Base-by-base conservation (phyloP, 2,329 filamentous ascomycete species). In the Orbilia blumenaviensis region DNA sequence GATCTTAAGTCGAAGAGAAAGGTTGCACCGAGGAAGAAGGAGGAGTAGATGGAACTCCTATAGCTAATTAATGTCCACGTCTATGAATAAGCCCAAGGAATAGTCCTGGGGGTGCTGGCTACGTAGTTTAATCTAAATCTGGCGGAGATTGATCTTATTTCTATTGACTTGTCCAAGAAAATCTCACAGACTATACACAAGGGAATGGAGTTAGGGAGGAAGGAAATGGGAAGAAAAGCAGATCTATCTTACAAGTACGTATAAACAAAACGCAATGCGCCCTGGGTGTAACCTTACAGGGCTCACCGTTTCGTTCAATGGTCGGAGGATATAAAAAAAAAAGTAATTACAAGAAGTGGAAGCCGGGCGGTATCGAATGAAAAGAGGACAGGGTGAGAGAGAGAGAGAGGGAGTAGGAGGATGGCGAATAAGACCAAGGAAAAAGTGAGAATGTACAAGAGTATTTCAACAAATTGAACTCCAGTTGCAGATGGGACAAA, bases 1-100 rank as follows among this genome's bases (percentile, higher is more conserved):
- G 86, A 88, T 78, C 84, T 91, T 34, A 80, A 79, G 61, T 79
- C 71, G 9, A 75, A 68, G 63, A 67, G 56, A n/a, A 36, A 79
- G n/a, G 66, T 50, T 72, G 80, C 74, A 1, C 78, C 80, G 66
- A 81, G 81, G 48, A 79, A 44, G 23, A 81, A 81, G 64, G 80
- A 32, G 12, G 46, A 63, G 52, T 48, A 58, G 48, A 81, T 3
- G 21, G 9, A 3, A 14, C 41, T 23, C n/a, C n/a, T n/a, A n/a
- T n/a, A n/a, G n/a, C n/a, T n/a, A n/a, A n/a, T n/a, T n/a, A n/a
- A n/a, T n/a, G n/a, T n/a, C n/a, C 2, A 44, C n/a, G 18, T 44
- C n/a, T 2, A 41, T 14, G 16, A 9, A n/a, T 34, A 10, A 34
- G 5, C 5, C 10, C 10, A 34, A 34, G 29, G 29, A 34, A 34